Base-by-base conservation (phyloP, 2,329 filamentous ascomycete genomes). In the Verticillium albo-atrum region DNA sequence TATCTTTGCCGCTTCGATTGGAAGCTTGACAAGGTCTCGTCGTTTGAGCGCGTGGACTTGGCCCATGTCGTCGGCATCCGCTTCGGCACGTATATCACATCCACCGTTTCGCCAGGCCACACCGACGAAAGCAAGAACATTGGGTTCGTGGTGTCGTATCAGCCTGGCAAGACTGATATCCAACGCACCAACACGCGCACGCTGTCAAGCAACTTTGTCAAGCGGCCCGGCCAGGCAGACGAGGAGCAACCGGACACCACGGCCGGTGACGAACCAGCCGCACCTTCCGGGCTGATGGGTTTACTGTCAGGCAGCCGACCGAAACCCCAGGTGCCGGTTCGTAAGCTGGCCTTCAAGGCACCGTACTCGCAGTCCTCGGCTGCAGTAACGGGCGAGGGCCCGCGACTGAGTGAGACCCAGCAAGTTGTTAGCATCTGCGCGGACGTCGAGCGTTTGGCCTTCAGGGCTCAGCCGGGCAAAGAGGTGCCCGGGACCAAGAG, bases 1-100 rank as follows among this genome's bases (percentile, higher is more conserved):
- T 98, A 98, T 70, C 87, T 91, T 62, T 97, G 93, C 72, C 87
- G 91, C 15, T 93, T 98, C 67, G 92, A 98, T 73, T 98, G 94
- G 92, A 90, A 90, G 63, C 88, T 92, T 7, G 95, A 98, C 75
- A 98, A 98, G 71, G 91, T 99, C 1, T 89, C 89, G 14, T 92
- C 90, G 0, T 98, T 97, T 72, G 93, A 98, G 75, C 83, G 93
- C 7, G 87, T 97, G 15, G 87, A 90, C 60, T 80, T 98, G 7
- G 81, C 84, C 23, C 90, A 91, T 60, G 79, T 99, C 35, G 82
- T 83, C 1, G 81, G 82, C 26, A 85, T 99, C 66, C 88, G 87
- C 68, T 85, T 88, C 61, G 95, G 95, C 23, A 89, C 91, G 0
- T 99, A 98, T 69, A 90, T 99, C 68, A 97, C 92, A 0, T 94